phyloP scores from a whole-genome alignment of 2,329 filamentous ascomycete genomes.

The Clathrospora elynae region DNA sequence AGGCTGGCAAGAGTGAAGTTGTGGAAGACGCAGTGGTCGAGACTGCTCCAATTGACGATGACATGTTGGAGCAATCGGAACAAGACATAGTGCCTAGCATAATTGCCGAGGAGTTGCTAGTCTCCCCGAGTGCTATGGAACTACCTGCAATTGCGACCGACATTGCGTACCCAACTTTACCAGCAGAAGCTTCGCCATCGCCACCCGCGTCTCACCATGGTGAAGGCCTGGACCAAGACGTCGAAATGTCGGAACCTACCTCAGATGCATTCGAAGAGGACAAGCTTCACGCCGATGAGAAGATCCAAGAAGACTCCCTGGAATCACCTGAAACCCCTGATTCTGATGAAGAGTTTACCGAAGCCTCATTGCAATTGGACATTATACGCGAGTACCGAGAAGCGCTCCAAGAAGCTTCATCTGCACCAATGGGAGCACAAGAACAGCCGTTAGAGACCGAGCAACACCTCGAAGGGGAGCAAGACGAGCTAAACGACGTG shows the following conservation, averaged over 20 bases:
- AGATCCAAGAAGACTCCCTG: not conserved
- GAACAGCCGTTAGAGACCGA: not conserved
- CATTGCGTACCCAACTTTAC: slow-evolving; percentile 21
- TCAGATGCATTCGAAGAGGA: too few relatives aligned
- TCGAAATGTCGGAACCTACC: slow-evolving; percentile 5
- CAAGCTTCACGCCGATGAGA: too few relatives aligned
- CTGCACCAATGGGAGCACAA: not conserved
- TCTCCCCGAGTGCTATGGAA: too few relatives aligned
- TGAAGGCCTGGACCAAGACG: slow-evolving; percentile 3
- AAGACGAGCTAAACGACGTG: not conserved
- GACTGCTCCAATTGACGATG: too few relatives aligned
- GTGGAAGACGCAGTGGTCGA: not conserved
- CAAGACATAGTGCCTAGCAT: too few relatives aligned
- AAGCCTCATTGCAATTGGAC: slow-evolving; percentile 40
- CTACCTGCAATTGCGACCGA: not conserved
- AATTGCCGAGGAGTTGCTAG: too few relatives aligned
- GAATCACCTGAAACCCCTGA: not conserved
- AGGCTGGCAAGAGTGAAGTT: not conserved
- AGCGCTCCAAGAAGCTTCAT: slow-evolving; percentile 2
- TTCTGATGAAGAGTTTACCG: slow-evolving; percentile 33
- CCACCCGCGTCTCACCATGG: slow-evolving; percentile 3
- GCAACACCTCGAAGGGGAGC: not conserved
- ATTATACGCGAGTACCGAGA: slow-evolving; percentile 32
- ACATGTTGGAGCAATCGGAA: too few relatives aligned
- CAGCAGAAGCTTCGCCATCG: slow-evolving; percentile 1